Evolutionary conservation across 768 basidiomycete genomes (phyloP).

Genomic region (Suillus plorans): DNA sequence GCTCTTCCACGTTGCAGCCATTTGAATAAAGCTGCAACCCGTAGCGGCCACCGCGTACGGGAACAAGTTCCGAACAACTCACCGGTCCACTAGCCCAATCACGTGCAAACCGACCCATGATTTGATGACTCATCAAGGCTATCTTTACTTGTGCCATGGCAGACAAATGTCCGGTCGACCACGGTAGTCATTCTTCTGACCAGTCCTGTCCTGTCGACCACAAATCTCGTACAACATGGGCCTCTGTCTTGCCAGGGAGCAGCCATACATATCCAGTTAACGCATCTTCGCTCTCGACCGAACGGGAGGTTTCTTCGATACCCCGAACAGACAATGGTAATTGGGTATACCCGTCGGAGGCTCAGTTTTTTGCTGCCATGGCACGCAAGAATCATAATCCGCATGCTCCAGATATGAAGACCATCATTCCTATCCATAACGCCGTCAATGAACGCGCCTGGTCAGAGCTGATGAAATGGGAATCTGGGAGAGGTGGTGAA

Average conservation of each 20-base stretch:
- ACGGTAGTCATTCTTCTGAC: slow-evolving; percentile 31
- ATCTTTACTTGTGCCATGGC: slow-evolving; percentile 18
- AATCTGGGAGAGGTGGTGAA: slow-evolving; percentile 76
- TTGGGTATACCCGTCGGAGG: slow-evolving; percentile 98
- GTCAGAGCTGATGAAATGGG: slow-evolving; percentile 82
- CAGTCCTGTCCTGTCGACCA: slow-evolving; percentile 69
- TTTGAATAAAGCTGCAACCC: background rate
- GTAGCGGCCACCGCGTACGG: background rate
- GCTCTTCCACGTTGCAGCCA: background rate
- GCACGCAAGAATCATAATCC: slow-evolving; percentile 92
- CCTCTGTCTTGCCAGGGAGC: slow-evolving; percentile 25
- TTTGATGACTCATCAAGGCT: slow-evolving; percentile 7
- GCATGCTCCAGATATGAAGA: slow-evolving; percentile 85
- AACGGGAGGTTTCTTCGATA: slow-evolving; percentile 86
- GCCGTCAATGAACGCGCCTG: slow-evolving; percentile 96
- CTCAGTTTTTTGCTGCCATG: slow-evolving; percentile 99
- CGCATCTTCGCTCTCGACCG: slow-evolving; percentile 50
- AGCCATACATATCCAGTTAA: slow-evolving; percentile 6
- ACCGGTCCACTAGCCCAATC: background rate
- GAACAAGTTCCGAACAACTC: background rate
- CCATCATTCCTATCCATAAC: slow-evolving; percentile 97
- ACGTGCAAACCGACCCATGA: background rate
- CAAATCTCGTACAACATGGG: slow-evolving; percentile 45
- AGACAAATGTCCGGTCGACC: slow-evolving; percentile 52
- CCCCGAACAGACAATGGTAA: slow-evolving; percentile 69